Evolutionary conservation across 441 rosid species (phyloP).

Genomic region (Adansonia gregorii): DNA sequence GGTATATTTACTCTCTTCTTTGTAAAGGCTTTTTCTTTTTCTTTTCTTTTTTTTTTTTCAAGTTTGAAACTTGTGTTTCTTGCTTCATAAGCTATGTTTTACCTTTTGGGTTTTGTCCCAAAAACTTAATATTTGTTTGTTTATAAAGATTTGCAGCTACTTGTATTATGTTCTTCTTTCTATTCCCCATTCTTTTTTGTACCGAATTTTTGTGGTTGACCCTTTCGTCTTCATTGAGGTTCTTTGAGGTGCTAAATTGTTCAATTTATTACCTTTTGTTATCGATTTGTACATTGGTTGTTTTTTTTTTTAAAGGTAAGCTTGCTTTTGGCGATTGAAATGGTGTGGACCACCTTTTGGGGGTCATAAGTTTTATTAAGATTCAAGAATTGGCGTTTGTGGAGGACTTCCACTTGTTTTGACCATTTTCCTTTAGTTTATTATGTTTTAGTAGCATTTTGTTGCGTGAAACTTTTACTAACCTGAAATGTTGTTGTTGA

Average conservation of each 20-base stretch:
- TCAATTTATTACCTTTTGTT: not conserved
- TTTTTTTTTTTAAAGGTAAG: not conserved
- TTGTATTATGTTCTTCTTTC: not conserved
- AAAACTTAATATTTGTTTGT: not conserved
- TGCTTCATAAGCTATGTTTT: not conserved
- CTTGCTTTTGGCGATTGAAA: conserved; percentile 8
- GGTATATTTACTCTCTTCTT: conserved; percentile 41
- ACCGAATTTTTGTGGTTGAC: conserved; percentile 17
- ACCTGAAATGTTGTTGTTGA: not conserved
- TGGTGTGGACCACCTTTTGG: conserved; percentile 9
- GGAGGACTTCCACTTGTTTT: conserved; percentile 13
- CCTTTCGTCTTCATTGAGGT: not conserved
- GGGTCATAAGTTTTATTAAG: not conserved
- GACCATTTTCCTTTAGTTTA: not conserved
- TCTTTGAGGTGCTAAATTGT: conserved; percentile 18
- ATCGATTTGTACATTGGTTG: conserved; percentile 10
- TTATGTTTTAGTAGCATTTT: not conserved
- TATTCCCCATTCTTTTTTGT: not conserved
- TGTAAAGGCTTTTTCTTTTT: not conserved
- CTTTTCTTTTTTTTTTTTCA: not conserved
- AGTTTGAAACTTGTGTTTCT: not conserved
- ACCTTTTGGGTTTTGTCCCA: not conserved
- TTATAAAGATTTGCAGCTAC: conserved; percentile 16
- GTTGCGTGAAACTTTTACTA: not conserved
- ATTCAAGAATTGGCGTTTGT: conserved; percentile 18